Conservation (phyloP, 1,139 yeast species). For the Hanseniaspora gamundiae region DNA sequence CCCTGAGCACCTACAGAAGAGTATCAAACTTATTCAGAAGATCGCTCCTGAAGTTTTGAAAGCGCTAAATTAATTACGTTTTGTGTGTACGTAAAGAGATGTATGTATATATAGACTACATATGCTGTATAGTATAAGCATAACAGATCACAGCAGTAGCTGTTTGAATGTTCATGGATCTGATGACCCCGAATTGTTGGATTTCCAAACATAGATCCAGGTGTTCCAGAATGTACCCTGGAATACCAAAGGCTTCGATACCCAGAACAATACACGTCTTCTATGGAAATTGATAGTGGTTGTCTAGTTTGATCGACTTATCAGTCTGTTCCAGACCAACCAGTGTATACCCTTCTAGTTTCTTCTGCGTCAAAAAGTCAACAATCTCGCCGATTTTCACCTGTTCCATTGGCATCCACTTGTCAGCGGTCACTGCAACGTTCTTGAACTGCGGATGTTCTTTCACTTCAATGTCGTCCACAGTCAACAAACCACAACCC, state of each 20-base stretch:
- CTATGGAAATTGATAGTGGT: slow-evolving; percentile 56
- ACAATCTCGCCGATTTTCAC: slow-evolving; percentile 47
- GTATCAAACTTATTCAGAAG: not conserved
- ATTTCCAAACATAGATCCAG: slow-evolving; percentile 82
- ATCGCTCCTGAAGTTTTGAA: slow-evolving; percentile 1
- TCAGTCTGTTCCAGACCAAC: slow-evolving; percentile 92
- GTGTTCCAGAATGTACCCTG: slow-evolving; percentile 73
- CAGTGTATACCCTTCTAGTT: slow-evolving; percentile 69
- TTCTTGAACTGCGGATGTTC: slow-evolving; percentile 60
- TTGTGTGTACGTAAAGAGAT: not conserved
- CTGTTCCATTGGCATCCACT: slow-evolving; percentile 92
- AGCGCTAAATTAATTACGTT: slow-evolving; percentile 1
- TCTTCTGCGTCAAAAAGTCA: slow-evolving; percentile 47
- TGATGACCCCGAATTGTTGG: slow-evolving; percentile 79
- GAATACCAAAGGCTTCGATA: slow-evolving; percentile 82
- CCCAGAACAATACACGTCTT: slow-evolving; percentile 74
- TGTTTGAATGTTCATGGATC: slow-evolving; percentile 94
- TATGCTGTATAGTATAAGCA: slow-evolving; percentile 73
- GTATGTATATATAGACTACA: too few species aligned
- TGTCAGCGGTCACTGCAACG: slow-evolving; percentile 90
- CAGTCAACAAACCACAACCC: slow-evolving; percentile 75
- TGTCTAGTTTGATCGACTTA: slow-evolving; percentile 57
- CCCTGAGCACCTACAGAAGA: slow-evolving; percentile 8
- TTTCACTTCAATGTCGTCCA: slow-evolving; percentile 55
- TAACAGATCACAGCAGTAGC: slow-evolving; percentile 92